Conservation (phyloP, 148 eudicot genomes). For the Amaranthus hypochondriacus region DNA sequence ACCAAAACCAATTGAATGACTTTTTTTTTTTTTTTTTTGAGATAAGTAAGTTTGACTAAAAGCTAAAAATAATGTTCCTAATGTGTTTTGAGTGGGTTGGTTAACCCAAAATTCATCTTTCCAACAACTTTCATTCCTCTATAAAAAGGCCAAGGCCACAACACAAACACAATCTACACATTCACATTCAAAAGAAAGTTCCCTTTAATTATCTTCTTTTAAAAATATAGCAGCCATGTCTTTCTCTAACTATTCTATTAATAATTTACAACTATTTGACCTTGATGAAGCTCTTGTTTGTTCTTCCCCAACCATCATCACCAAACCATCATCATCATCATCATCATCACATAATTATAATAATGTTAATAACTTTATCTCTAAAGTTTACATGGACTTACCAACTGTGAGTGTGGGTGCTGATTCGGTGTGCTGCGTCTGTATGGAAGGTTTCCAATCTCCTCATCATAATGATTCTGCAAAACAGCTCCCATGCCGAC, state of each 20-base stretch:
- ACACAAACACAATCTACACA: not conserved
- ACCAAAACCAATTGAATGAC: no score
- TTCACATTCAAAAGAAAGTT: not conserved
- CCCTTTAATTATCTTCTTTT: conserved; percentile 4
- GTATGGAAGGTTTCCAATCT: conserved; percentile 49
- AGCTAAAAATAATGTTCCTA: no score
- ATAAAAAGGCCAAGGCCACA: not conserved
- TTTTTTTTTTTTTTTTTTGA: no score
- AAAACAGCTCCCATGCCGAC: conserved; percentile 46
- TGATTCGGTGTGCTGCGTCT: conserved; percentile 41
- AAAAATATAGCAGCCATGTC: not conserved
- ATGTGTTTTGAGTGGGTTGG: not conserved
- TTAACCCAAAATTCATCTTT: conserved; percentile 9
- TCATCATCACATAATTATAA: not conserved
- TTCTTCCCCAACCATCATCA: conserved; percentile 6
- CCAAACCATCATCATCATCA: conserved; percentile 10
- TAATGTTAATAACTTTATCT: not conserved
- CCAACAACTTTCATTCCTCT: not conserved
- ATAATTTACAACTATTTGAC: conserved; percentile 27
- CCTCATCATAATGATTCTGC: conserved; percentile 7
- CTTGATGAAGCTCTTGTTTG: conserved; percentile 44
- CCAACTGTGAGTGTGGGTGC: conserved; percentile 19
- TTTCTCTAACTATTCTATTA: conserved; percentile 10
- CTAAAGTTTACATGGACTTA: conserved; percentile 14
- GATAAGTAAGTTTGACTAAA: no score